A percentile compares a stretch with the other conserved stretches of the same genome.
phyloP scores from a whole-genome alignment of 352 stramenopile species.

The Pythium pyrilobum region DNA sequence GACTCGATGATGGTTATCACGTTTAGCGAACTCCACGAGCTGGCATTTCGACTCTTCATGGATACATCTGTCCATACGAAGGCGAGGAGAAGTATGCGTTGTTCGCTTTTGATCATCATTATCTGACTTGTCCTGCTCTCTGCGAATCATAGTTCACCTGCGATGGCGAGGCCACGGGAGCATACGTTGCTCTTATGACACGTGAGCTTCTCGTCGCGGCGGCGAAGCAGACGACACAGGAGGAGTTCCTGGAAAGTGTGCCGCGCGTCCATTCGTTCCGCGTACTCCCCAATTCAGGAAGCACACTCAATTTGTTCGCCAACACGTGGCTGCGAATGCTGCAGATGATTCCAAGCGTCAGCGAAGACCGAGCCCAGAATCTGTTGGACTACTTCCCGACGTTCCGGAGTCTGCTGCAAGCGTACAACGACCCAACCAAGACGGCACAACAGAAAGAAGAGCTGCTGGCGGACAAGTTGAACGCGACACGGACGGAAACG shows the following conservation, averaged over 20 bases:
- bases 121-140: neutral
- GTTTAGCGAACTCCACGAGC: conserved; percentile 55
- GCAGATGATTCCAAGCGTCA: conserved; percentile 67
- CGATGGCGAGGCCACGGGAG: conserved; percentile 42
- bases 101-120: neutral
- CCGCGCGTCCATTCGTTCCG: conserved; percentile 58
- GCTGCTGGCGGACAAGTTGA: conserved; percentile 49
- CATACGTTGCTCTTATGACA: conserved; percentile 50
- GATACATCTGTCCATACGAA: conserved; percentile 50
- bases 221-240: conserved; percentile 27
- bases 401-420: conserved; percentile 38
- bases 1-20: conserved; percentile 7
- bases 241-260: conserved; percentile 55
- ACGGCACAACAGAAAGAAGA: conserved; percentile 40
- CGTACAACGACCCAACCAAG: conserved; percentile 36
- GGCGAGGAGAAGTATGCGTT: conserved; percentile 2
- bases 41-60: conserved; percentile 67
- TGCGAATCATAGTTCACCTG: conserved; percentile 35
- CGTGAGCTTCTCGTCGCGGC: conserved; percentile 47
- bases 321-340: conserved; percentile 80
- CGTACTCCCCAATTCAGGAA: conserved; percentile 29
- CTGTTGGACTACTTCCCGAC: conserved; percentile 62
- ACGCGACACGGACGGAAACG: conserved; percentile 29
- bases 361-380: conserved; percentile 62
- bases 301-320: conserved; percentile 36